Evolutionary conservation across 805 yeast species (phyloP).

Genomic region (Wickerhamiella spandovensis): DNA sequence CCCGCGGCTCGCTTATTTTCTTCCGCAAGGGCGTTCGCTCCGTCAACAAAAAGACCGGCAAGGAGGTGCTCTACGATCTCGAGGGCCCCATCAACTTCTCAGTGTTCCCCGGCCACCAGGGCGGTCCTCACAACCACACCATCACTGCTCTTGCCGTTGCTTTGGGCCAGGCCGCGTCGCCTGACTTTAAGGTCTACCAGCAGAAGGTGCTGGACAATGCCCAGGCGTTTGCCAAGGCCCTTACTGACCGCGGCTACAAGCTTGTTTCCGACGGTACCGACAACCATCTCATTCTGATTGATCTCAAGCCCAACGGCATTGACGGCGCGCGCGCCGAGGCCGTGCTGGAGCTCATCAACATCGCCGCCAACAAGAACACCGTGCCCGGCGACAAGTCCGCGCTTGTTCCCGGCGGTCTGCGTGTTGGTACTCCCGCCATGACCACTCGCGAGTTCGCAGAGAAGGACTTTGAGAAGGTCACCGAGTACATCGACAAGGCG

Average conservation of each 20-base stretch:
- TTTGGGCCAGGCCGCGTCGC: slow-evolving; percentile 80
- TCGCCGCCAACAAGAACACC: slow-evolving; percentile 94
- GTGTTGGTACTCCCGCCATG: slow-evolving; percentile 99
- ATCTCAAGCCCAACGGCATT: slow-evolving; percentile 70
- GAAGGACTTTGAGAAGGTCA: slow-evolving; percentile 71
- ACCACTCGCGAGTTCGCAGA: slow-evolving; percentile 91
- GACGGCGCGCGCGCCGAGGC: slow-evolving; percentile 97
- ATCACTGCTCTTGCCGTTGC: slow-evolving; percentile 96
- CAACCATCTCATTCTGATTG: slow-evolving; percentile 88
- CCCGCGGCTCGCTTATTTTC: slow-evolving; percentile 99
- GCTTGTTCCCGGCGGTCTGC: slow-evolving; percentile 89
- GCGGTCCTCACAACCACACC: slow-evolving; percentile 99
- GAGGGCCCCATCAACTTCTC: slow-evolving; percentile 94
- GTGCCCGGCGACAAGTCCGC: slow-evolving; percentile 97
- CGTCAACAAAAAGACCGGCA: slow-evolving; percentile 70
- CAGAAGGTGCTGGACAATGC: slow-evolving; percentile 80
- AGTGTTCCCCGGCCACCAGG: slow-evolving; percentile 99
- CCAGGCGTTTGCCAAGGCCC: slow-evolving; percentile 61
- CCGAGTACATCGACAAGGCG: slow-evolving; percentile 65
- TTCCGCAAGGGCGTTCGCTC: slow-evolving; percentile 92
- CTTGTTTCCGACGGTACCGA: slow-evolving; percentile 93
- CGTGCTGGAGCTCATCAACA: slow-evolving; percentile 84
- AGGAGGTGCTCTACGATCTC: slow-evolving; percentile 79
- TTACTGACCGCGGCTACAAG: slow-evolving; percentile 58
- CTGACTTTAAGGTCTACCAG: slow-evolving; percentile 87